These are phyloP conservation scores for Psilocybe subaeruginosa DNA, from an alignment of 768 basidiomycete species.

Conservation along the genomic window DNA sequence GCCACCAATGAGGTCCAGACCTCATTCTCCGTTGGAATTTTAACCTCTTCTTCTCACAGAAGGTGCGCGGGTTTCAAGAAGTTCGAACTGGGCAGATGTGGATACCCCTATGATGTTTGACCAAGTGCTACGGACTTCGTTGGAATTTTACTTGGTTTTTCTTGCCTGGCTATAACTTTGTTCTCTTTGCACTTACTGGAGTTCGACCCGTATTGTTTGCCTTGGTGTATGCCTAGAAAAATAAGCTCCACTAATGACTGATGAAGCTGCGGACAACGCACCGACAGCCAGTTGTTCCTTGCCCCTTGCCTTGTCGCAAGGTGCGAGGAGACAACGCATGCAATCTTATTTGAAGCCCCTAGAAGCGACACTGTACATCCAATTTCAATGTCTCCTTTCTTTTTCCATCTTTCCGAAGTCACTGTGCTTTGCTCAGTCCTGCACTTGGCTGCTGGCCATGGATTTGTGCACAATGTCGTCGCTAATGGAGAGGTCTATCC, in stretches of 20 bases:
- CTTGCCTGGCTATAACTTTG: neutral
- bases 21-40: neutral
- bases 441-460: constrained; percentile 31
- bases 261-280: neutral
- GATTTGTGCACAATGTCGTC: constrained; percentile 36
- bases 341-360: constrained; percentile 1
- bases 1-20: neutral
- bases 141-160: neutral
- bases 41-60: neutral
- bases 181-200: neutral
- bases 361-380: neutral
- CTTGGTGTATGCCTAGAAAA: neutral
- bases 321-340: neutral
- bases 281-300: neutral
- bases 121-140: neutral
- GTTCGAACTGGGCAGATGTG: neutral
- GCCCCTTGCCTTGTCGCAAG: neutral
- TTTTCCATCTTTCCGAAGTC: constrained; percentile 13
- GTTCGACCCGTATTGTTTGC: neutral
- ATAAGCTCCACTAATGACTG: neutral
- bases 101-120: neutral
- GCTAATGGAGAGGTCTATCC: constrained; percentile 32
- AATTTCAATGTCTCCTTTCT: neutral
- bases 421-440: constrained; percentile 22
- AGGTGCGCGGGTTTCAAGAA: neutral